phyloP scores from a whole-genome alignment of 2,329 filamentous ascomycete genomes.

The Allantophomopsis cytisporea region DNA sequence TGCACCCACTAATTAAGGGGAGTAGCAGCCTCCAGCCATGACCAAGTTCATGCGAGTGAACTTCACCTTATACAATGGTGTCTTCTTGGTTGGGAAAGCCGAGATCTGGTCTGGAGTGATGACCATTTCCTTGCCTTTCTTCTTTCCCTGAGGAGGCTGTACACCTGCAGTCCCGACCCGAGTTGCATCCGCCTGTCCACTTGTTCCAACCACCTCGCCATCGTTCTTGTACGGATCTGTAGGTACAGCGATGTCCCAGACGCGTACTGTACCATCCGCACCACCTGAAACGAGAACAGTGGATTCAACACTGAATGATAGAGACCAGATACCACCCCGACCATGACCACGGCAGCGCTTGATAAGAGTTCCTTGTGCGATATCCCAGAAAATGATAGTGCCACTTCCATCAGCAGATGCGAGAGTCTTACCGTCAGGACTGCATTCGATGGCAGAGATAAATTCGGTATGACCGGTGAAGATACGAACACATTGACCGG shows the following conservation, averaged over 20 bases:
- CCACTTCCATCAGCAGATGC: constrained; percentile 82
- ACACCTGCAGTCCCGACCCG: constrained; percentile 29
- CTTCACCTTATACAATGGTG: constrained; percentile 80
- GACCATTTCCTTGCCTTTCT: constrained; percentile 80
- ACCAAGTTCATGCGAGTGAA: constrained; percentile 95
- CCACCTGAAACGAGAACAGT: constrained; percentile 82
- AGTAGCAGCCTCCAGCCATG: constrained; percentile 63
- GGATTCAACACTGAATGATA: constrained; percentile 89
- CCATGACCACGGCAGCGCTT: constrained; percentile 92
- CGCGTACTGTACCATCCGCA: constrained; percentile 80
- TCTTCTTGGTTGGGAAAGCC: constrained; percentile 92
- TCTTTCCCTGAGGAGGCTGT: constrained; percentile 33
- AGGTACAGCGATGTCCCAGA: constrained; percentile 80
- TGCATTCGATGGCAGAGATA: constrained; percentile 73
- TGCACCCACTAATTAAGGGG: constrained; percentile 7
- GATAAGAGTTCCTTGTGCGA: constrained; percentile 70
- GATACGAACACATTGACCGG: constrained; percentile 75
- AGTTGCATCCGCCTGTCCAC: constrained; percentile 33
- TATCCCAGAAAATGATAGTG: constrained; percentile 88
- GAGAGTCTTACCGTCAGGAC: constrained; percentile 79
- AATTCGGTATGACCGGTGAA: constrained; percentile 87
- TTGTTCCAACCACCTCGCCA: constrained; percentile 21
- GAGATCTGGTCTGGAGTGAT: constrained; percentile 89
- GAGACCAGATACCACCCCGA: constrained; percentile 84
- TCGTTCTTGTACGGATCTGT: constrained; percentile 47